These are phyloP conservation scores for Cetraspora pellucida DNA, from an alignment of 192 early-diverging fungal genomes.

Conservation along the genomic window DNA sequence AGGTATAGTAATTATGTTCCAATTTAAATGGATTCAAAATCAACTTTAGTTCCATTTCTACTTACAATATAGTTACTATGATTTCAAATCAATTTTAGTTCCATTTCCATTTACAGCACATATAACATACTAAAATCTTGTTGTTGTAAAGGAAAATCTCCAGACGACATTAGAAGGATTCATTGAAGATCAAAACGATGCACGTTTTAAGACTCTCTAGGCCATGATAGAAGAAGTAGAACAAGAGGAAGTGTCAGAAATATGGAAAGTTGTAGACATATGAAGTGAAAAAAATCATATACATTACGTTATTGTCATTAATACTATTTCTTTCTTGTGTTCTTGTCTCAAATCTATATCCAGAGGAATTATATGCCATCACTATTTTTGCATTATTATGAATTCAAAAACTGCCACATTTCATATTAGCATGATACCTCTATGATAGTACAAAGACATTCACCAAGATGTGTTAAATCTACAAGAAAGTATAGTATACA, in stretches of 20 bases:
- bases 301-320: neutral
- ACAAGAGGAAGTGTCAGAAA: neutral
- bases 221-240: neutral
- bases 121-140: too few relatives aligned
- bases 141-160: too few relatives aligned
- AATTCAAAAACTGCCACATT: neutral
- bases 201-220: too few relatives aligned
- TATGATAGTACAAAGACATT: neutral
- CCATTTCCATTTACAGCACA: too few relatives aligned
- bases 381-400: constrained; percentile 11
- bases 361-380: neutral
- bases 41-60: too few relatives aligned
- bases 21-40: too few relatives aligned
- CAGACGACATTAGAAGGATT: too few relatives aligned
- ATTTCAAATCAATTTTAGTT: too few relatives aligned
- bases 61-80: too few relatives aligned
- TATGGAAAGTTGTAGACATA: neutral
- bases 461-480: too few relatives aligned
- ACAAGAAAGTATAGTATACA: neutral
- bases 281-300: neutral
- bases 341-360: neutral
- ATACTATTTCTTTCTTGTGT: neutral
- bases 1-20: too few relatives aligned
- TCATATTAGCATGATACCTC: constrained; percentile 16
- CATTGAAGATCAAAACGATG: too few relatives aligned